Evolutionary conservation across 108 stramenopile species (phyloP).

Genomic region (Cylindrotheca closterium): DNA sequence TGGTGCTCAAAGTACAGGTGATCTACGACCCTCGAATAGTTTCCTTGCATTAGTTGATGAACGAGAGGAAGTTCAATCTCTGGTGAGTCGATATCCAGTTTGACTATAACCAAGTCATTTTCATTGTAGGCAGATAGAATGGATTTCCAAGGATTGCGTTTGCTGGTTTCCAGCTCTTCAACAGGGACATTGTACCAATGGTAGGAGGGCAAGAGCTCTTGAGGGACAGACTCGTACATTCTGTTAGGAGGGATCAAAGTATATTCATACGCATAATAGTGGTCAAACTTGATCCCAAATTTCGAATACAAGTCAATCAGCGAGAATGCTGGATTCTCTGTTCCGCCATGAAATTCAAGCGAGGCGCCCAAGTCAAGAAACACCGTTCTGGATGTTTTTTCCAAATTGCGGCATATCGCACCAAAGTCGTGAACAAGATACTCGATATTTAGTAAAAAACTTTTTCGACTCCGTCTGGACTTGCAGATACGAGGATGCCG

Average conservation of each 20-base stretch:
- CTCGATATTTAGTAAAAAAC: constrained; percentile 30
- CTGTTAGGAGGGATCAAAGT: constrained; percentile 25
- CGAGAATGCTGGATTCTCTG: constrained; percentile 26
- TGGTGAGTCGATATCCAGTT: constrained; percentile 65
- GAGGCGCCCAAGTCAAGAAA: constrained; percentile 73
- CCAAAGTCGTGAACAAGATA: constrained; percentile 76
- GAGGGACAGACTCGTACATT: constrained; percentile 36
- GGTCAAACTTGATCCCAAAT: too few species aligned
- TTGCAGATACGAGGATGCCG: constrained; percentile 32
- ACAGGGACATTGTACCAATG: constrained; percentile 72
- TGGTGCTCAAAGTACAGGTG: constrained; percentile 85
- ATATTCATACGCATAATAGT: too few species aligned
- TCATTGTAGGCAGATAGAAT: constrained; percentile 32
- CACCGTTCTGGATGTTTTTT: constrained; percentile 30
- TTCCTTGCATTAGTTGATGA: constrained; percentile 33
- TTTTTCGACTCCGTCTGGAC: not conserved
- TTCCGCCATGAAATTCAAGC: too few species aligned
- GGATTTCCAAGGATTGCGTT: constrained; percentile 53
- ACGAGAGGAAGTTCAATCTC: constrained; percentile 45
- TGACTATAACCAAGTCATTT: constrained; percentile 67
- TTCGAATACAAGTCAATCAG: constrained; percentile 38
- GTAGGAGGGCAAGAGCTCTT: too few species aligned
- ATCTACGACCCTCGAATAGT: constrained; percentile 47
- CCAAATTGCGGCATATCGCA: constrained; percentile 55
- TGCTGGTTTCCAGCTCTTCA: constrained; percentile 4